phyloP scores from a whole-genome alignment of 2,329 filamentous ascomycete species.

The Diplodia corticola region DNA sequence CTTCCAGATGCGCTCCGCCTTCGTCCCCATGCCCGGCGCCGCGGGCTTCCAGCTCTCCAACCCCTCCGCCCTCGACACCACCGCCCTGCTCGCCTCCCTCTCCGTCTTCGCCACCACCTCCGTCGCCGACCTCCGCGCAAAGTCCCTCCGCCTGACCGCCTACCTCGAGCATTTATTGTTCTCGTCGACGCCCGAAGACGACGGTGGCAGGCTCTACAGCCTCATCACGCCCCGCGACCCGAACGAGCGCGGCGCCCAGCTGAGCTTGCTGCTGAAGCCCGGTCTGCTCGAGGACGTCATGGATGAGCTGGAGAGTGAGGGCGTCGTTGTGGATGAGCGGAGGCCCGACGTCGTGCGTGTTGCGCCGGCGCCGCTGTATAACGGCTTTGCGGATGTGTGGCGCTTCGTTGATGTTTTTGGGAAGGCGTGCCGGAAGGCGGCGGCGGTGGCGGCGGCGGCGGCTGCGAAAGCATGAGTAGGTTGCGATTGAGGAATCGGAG shows the following conservation, averaged over 20 bases:
- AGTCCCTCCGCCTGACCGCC: constrained; percentile 71
- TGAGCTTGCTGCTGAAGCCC: constrained; percentile 69
- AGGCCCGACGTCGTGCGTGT: constrained; percentile 83
- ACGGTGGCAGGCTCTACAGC: constrained; percentile 41
- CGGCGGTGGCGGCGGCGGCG: too few species aligned
- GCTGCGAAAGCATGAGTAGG: too few species aligned
- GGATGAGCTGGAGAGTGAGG: constrained; percentile 62
- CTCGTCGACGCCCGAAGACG: constrained; percentile 27
- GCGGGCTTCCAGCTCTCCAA: constrained; percentile 85
- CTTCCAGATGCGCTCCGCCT: constrained; percentile 82
- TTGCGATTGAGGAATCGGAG: background rate
- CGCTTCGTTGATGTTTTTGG: constrained; percentile 45
- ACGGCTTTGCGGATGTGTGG: constrained; percentile 73
- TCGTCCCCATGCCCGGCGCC: constrained; percentile 75
- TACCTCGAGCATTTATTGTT: constrained; percentile 71
- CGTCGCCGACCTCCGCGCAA: constrained; percentile 68
- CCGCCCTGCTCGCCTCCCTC: constrained; percentile 70
- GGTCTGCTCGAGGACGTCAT: constrained; percentile 71
- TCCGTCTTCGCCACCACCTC: constrained; percentile 71
- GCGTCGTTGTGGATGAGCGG: constrained; percentile 78
- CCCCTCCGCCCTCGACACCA: constrained; percentile 75
- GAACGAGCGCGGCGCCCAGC: constrained; percentile 70
- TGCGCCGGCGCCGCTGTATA: constrained; percentile 82
- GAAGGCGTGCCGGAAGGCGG: constrained; percentile 19
- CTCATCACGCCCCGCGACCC: constrained; percentile 71